Percentiles rank a stretch among this genome's conserved stretches.
These are phyloP conservation scores for Cercospora sp. DNA, from an alignment of 2,329 filamentous ascomycete species.

Conservation along the genomic window DNA sequence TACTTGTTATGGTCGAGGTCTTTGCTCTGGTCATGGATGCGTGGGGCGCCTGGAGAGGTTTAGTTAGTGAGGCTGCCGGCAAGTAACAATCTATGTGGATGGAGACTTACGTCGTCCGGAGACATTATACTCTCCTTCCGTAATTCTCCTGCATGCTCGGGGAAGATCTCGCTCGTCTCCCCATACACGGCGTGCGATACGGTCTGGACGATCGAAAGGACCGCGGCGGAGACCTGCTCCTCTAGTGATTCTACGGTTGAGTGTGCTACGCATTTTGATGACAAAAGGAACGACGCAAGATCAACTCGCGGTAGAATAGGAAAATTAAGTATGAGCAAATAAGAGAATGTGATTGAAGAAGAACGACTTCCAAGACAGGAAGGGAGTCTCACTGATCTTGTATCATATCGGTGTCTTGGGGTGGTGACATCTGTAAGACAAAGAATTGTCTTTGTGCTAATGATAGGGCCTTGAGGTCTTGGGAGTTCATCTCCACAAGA, in stretches of 20 bases:
- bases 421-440: neutral
- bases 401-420: neutral
- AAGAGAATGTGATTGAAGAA: neutral
- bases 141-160: neutral
- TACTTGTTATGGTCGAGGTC: neutral
- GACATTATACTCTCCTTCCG: neutral
- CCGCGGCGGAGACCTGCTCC: slow-evolving; percentile 3
- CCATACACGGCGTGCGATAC: neutral
- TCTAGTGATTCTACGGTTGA: neutral
- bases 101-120: neutral
- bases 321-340: neutral
- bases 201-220: neutral
- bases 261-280: neutral
- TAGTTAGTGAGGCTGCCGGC: neutral
- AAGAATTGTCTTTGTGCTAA: slow-evolving; percentile 6
- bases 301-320: neutral
- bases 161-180: neutral
- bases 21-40: neutral
- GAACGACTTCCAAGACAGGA: neutral
- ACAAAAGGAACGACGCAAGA: neutral
- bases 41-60: neutral
- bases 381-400: neutral
- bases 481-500: neutral
- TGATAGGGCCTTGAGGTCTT: neutral
- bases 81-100: neutral